Evolutionary conservation across 164 flowering plant species (phyloP).

Genomic region (Akebia trifoliata): DNA sequence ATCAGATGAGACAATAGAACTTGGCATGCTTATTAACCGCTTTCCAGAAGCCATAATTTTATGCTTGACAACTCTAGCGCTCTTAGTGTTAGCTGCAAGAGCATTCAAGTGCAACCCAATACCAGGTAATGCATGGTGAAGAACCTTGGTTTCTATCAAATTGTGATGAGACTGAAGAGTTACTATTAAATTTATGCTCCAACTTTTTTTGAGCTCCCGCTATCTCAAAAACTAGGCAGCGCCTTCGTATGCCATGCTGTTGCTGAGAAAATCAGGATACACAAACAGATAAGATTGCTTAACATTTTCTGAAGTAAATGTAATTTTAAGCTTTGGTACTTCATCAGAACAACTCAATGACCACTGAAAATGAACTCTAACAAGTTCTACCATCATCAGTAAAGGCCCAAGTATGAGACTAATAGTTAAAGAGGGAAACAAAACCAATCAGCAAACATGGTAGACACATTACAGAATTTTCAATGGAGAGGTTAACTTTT

Average conservation of each 20-base stretch:
- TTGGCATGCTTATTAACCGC: slow-evolving; percentile 32
- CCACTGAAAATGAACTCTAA: too few species aligned
- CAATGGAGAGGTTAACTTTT: too few species aligned
- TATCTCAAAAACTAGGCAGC: slow-evolving; percentile 80
- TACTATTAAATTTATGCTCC: slow-evolving; percentile 30
- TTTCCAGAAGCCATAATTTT: slow-evolving; percentile 40
- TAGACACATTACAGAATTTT: too few species aligned
- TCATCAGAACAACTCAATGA: too few species aligned
- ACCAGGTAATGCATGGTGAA: slow-evolving; percentile 58
- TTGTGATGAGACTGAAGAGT: slow-evolving; percentile 28
- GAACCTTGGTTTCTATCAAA: slow-evolving; percentile 42
- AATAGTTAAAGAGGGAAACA: too few species aligned
- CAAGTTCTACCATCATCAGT: too few species aligned
- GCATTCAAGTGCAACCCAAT: slow-evolving; percentile 95
- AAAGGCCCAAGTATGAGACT: too few species aligned
- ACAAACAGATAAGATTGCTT: slow-evolving; percentile 10
- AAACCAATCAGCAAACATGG: too few species aligned
- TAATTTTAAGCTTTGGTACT: too few species aligned
- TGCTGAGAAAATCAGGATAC: slow-evolving; percentile 36
- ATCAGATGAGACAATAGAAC: slow-evolving; percentile 30
- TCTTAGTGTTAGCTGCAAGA: slow-evolving; percentile 54
- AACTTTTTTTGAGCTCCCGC: slow-evolving; percentile 44
- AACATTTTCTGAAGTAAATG: background rate
- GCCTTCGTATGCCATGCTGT: slow-evolving; percentile 78
- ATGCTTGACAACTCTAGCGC: slow-evolving; percentile 33